A percentile compares a stretch with the other conserved stretches of the same genome.
Conservation (phyloP, 2,329 filamentous ascomycete species). For the Fusarium verticillioides region DNA sequence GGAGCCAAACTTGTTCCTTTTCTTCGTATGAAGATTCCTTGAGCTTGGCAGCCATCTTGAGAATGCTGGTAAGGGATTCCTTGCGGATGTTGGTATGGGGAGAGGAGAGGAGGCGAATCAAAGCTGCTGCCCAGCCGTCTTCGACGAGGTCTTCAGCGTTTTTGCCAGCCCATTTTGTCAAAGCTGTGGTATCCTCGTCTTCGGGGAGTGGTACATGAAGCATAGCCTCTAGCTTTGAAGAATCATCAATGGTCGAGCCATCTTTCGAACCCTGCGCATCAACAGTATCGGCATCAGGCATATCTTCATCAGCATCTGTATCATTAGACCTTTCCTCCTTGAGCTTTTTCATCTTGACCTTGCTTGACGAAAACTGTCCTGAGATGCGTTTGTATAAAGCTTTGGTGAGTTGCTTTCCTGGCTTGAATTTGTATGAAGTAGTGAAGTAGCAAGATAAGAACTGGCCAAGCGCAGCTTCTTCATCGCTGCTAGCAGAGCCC, state of each 20-base stretch:
- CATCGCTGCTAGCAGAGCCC: conserved; percentile 58
- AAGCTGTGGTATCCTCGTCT: conserved; percentile 62
- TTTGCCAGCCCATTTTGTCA: conserved; percentile 77
- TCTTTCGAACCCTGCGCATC: conserved; percentile 5
- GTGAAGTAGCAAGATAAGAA: conserved; percentile 70
- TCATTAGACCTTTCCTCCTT: conserved; percentile 22
- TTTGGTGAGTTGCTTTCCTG: conserved; percentile 49
- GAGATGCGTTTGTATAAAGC: conserved; percentile 47
- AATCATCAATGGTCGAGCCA: conserved; percentile 45
- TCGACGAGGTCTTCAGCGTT: conserved; percentile 82
- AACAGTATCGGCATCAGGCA: conserved; percentile 24
- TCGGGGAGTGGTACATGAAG: conserved; percentile 61
- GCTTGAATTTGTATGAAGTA: conserved; percentile 62
- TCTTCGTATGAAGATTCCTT: conserved; percentile 79
- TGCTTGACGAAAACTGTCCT: conserved; percentile 45
- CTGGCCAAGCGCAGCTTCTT: conserved; percentile 60
- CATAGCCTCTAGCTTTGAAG: conserved; percentile 61
- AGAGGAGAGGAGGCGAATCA: conserved; percentile 82
- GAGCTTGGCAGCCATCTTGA: conserved; percentile 71
- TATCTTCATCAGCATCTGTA: conserved; percentile 32
- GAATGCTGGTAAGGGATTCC: conserved; percentile 77
- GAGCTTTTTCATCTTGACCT: conserved; percentile 42
- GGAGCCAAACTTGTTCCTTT: conserved; percentile 80
- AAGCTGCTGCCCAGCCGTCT: conserved; percentile 75
- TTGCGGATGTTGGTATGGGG: conserved; percentile 79